Evolutionary conservation across 371 early-diverging fungal genomes (phyloP), one percentile per base, ranked within the genome.

Genomic region (Mucor ambiguus): DNA sequence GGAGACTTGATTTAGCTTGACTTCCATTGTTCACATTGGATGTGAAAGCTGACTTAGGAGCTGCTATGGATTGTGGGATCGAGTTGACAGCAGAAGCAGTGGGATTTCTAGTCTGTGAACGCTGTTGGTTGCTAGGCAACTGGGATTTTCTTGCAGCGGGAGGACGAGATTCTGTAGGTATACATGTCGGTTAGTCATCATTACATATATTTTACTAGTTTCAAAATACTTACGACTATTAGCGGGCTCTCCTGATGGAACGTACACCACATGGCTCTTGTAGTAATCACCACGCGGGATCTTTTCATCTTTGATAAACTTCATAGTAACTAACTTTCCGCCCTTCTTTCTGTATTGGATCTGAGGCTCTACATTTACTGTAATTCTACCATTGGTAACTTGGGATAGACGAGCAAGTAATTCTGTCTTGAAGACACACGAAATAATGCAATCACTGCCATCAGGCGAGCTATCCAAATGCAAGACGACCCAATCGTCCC

Each of bases 401-500:
- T 79, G 83, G 33, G 73, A 72, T 26, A 89, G 71, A 73, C 82
- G 85, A 2, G 90, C 84, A 14, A 92, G 75, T 30, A 95, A 75
- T 79, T 95, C 96, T 6, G 95, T 96, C 79, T 96, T 96, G 72
- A 93, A 91, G 37, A 64, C 66, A 65, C 80, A 81, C 11, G 69
- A 73, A 20, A 81, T 16, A 20, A 78, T 52, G 57, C 63, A 32
- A 61, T 68, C 88, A 6, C 52, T 52, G 60, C 85, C 84, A 61
- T 89, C 89, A 28, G 85, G 90, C 48, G 86, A 82, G 28, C 64
- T 64, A 33, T 85, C 74, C 14, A 91, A 66, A 64, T 88, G 89
- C 10, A 94, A 52, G 20, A 95, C 89, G 63, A 94, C 83, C 87
- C 94, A 92, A 70, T 94, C 95, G 72, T 96, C 97, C 38, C 84